These are phyloP conservation scores for Lipomyces kockii DNA, from an alignment of 805 yeast genomes.

Conservation along the genomic window DNA sequence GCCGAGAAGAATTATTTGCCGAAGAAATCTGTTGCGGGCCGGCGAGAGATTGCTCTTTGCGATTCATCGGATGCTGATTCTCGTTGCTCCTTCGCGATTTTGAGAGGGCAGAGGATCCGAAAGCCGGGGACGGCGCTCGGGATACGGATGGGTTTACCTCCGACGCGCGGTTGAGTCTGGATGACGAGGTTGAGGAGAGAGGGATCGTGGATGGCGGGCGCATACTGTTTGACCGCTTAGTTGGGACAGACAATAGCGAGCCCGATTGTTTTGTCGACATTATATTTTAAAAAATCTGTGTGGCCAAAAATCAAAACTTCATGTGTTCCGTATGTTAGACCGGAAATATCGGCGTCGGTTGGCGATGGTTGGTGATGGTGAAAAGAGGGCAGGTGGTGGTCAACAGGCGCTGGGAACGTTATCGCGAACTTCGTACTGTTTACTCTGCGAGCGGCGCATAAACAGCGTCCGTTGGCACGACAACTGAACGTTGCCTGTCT, in stretches of 20 bases:
- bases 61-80: slow-evolving; percentile 9
- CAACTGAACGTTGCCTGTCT: not conserved
- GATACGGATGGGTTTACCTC: slow-evolving; percentile 19
- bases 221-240: slow-evolving; percentile 27
- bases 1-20: slow-evolving; percentile 14
- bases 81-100: slow-evolving; percentile 12
- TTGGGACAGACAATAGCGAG: slow-evolving; percentile 26
- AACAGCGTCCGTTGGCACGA: slow-evolving; percentile 7
- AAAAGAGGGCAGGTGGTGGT: not conserved
- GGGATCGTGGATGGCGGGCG: slow-evolving; percentile 34
- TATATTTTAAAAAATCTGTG: not conserved
- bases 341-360: not conserved
- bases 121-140: slow-evolving; percentile 9
- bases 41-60: slow-evolving; percentile 21
- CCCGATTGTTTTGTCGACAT: slow-evolving; percentile 19
- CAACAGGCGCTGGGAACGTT: not conserved
- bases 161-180: slow-evolving; percentile 29
- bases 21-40: slow-evolving; percentile 10
- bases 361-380: not conserved
- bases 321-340: not conserved
- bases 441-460: not conserved
- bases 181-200: slow-evolving; percentile 21
- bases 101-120: slow-evolving; percentile 5
- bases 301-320: slow-evolving; percentile 11
- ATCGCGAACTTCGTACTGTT: not conserved